Evolutionary conservation across 1,284 basidiomycete genomes (phyloP).

Genomic region (Cryptococcus depauperatus): DNA sequence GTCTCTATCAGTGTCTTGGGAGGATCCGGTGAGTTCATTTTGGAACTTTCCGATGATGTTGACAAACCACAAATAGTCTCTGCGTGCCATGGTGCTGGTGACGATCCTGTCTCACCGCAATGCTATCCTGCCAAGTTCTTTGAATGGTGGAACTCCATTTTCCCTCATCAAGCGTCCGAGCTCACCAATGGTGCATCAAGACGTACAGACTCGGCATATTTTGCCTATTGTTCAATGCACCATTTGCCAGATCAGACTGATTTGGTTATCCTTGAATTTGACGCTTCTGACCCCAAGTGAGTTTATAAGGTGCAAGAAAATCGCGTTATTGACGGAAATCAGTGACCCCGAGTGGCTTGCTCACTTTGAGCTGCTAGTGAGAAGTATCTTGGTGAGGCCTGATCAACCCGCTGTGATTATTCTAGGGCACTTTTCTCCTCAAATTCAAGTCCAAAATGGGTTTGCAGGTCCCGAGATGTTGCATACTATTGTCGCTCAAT

Average conservation of each 20-base stretch:
- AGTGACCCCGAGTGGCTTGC: slow-evolving; percentile 65
- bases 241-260: slow-evolving; percentile 87
- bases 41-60: background rate
- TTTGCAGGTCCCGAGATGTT: slow-evolving; percentile 79
- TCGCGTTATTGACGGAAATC: too few relatives aligned
- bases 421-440: slow-evolving; percentile 83
- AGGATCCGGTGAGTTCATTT: slow-evolving; percentile 61
- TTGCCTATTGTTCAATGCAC: slow-evolving; percentile 80
- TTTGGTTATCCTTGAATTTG: slow-evolving; percentile 86
- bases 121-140: slow-evolving; percentile 92
- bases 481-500: slow-evolving; percentile 81
- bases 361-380: slow-evolving; percentile 81
- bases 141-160: slow-evolving; percentile 88
- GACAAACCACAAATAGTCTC: slow-evolving; percentile 56
- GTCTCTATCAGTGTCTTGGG: slow-evolving; percentile 86
- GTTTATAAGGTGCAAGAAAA: slow-evolving; percentile 43
- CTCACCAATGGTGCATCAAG: slow-evolving; percentile 93
- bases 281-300: slow-evolving; percentile 74
- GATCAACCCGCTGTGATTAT: slow-evolving; percentile 84
- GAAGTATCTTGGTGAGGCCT: slow-evolving; percentile 75
- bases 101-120: slow-evolving; percentile 71
- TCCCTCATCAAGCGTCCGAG: slow-evolving; percentile 88
- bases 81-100: slow-evolving; percentile 84
- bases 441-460: slow-evolving; percentile 65
- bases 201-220: slow-evolving; percentile 81